Evolutionary conservation across 1,139 yeast genomes (phyloP), one percentile per base, ranked within the genome.

Genomic region (Hemisphaericaspora xylofermentans): DNA sequence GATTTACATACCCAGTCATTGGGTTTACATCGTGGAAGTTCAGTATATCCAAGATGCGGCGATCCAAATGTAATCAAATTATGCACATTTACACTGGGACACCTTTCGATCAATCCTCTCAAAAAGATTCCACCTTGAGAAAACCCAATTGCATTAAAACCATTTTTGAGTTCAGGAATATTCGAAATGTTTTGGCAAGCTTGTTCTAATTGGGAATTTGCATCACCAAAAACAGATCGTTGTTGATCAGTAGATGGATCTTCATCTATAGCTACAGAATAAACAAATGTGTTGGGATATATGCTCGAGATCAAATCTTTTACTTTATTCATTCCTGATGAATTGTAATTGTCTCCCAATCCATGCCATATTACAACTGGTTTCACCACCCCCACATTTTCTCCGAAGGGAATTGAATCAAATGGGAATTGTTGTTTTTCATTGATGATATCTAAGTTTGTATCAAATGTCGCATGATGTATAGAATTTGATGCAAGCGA

Each of bases 311-410:
- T 63, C 1, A 75, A 48, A 1, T 68, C 69, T 4, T 64, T 60
- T 2, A 76, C 75, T n/a, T 68, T 58, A 30, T 61, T 63, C 67
- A 85, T 79, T 1, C 85, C 80, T 0, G 75, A 61, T 0, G 89
- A 80, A 54, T 84, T 77, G 55, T 81, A 86, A 15, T 77, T 71
- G 57, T 87, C 95, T 0, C 95, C 94, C 53, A 87, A 71, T 0
- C 95, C 95, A 53, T 87, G 95, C 95, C 95, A 87, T 33, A 87
- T 54, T 2, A 87, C 88, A 3, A 86, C 74, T 0, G 91, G 89
- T 35, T 59, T 47, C 33, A 38, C 38, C 16, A 13, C 14, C 14
- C 22, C 33, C 22, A 17, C 22, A 30, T 16, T 30, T 7, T 30
- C 22, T 10, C 21, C 22, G 5, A 16, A 30, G 2, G 21, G 5